Evolutionary conservation across 345 rosid species (phyloP), one percentile per base, ranked within the genome.

Genomic region (Salix dunnii): DNA sequence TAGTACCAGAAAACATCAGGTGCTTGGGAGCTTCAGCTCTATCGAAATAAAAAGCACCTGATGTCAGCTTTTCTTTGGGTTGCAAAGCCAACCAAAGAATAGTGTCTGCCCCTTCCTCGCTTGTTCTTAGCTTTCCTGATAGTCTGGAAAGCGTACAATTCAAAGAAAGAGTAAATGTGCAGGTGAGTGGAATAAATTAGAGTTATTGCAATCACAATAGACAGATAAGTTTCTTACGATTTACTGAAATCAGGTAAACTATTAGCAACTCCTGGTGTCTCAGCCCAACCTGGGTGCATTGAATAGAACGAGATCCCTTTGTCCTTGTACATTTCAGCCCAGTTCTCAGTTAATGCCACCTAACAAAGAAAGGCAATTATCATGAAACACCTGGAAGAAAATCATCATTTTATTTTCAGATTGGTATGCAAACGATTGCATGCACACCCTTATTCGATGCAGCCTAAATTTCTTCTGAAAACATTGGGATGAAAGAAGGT

Each of bases 281-380:
- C 90, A 65, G 91, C 97, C 99, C 97, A 95, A 17, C 97, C 97
- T 6, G 99, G 99, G 79, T 92, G 97, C 99, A 95, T 92, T 0
- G 97, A 68, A 85, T 91, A 93, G 89, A 95, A 95, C 16, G 90
- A 88, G 38, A 95, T 85, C 63, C 94, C 94, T 86, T 81, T 90
- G 77, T 84, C 86, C 80, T 88, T 89, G 86, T 90, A 82, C 73
- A 65, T 86, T 69, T 89, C 93, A 16, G 90, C 87, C 97, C 97
- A 95, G 55, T 88, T 90, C 76, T 95, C 96, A 0, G 91, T 90
- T 74, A 91, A 72, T 20, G 94, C 97, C 66, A 95, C 97, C 97
- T 92, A 61, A 73, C 11, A 62, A 77, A 69, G 42, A 60, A 20
- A 10, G 27, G 21, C 23, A 60, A 21, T 60, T 25, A 11, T 21